Evolutionary conservation across 106 monocot genomes (phyloP).

Genomic region (Dendrobium huoshanense): DNA sequence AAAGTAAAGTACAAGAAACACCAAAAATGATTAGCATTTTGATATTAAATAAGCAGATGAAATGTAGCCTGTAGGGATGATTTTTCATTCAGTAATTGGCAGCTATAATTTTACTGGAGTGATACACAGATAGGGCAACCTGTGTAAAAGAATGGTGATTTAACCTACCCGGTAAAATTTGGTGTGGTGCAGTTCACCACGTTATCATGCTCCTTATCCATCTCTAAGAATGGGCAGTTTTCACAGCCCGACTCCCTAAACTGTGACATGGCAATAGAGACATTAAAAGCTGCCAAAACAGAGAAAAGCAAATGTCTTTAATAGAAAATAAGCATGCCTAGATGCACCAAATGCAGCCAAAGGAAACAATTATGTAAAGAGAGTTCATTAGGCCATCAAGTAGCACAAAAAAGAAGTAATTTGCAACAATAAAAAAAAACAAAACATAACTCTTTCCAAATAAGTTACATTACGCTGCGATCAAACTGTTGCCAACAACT

Average conservation of each 20-base stretch:
- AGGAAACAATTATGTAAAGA: not conserved
- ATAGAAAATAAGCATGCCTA: not conserved
- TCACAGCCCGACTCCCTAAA: constrained; percentile 96
- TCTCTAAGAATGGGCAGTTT: constrained; percentile 96
- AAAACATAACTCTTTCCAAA: not conserved
- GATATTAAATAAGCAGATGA: not conserved
- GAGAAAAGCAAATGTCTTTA: not conserved
- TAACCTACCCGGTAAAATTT: constrained; percentile 83
- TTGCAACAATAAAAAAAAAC: not conserved
- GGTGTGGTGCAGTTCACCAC: constrained; percentile 92
- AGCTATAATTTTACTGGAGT: not conserved
- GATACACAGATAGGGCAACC: not conserved
- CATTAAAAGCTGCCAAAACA: not conserved
- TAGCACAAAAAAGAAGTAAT: not conserved
- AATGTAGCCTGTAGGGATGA: not conserved
- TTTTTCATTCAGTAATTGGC: not conserved
- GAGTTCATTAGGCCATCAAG: not conserved
- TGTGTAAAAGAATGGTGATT: not conserved
- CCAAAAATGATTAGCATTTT: not conserved
- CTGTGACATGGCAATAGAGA: constrained; percentile 25
- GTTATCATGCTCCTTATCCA: constrained; percentile 89
- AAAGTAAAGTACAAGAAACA: not conserved
- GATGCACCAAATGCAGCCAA: not conserved
- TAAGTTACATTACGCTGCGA: not conserved
- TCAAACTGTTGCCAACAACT: not conserved